phyloP scores from a whole-genome alignment of 1,139 yeast genomes.

The Debaryomyces subglobosus region DNA sequence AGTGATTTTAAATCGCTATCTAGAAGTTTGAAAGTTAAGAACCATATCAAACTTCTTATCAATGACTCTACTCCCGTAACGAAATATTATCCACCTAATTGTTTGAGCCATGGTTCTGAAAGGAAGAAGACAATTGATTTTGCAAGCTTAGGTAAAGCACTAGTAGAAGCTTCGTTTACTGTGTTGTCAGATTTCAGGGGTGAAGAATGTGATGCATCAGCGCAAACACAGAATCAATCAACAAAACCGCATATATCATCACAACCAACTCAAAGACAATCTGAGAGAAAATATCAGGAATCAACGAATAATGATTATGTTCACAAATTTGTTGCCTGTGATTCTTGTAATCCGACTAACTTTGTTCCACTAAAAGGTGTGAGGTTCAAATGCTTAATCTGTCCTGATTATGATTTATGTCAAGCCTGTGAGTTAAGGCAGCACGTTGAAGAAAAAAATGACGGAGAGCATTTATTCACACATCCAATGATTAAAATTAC shows the following conservation, averaged over 20 bases:
- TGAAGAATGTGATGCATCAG: background rate
- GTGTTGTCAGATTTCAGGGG: conserved; percentile 5
- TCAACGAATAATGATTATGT: conserved; percentile 10
- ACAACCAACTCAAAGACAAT: background rate
- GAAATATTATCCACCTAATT: background rate
- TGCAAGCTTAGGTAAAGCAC: conserved; percentile 26
- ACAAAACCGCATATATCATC: background rate
- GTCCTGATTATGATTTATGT: conserved; percentile 62
- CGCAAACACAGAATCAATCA: background rate
- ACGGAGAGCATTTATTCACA: conserved; percentile 26
- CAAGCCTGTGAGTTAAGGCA: conserved; percentile 45
- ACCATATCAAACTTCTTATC: conserved; percentile 34
- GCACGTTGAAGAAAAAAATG: conserved; percentile 14
- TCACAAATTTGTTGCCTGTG: conserved; percentile 40
- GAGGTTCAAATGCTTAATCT: conserved; percentile 58
- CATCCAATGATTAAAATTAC: conserved; percentile 39
- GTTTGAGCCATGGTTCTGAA: conserved; percentile 1
- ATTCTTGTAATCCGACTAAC: conserved; percentile 39
- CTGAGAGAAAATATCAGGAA: background rate
- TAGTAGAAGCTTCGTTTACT: conserved; percentile 28
- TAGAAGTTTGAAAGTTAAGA: conserved; percentile 52
- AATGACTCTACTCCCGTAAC: conserved; percentile 20
- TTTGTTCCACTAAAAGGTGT: conserved; percentile 45
- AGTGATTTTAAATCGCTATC: conserved; percentile 49
- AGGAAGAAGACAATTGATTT: conserved; percentile 22